These are phyloP conservation scores for Candida sanyaensis DNA, from an alignment of 1,139 yeast genomes.

Conservation along the genomic window DNA sequence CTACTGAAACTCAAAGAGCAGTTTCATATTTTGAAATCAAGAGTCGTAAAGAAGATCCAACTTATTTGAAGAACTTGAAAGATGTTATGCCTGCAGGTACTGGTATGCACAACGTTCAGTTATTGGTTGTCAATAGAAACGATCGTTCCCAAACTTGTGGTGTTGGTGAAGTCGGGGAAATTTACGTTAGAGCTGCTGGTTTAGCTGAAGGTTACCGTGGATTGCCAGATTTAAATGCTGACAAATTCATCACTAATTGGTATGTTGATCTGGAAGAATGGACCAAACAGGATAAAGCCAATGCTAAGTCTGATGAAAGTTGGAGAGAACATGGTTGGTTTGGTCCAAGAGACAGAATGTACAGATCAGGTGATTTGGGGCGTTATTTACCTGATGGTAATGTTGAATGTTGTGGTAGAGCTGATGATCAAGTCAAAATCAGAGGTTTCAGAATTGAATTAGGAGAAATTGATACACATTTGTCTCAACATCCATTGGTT, in stretches of 20 bases:
- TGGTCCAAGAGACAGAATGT: constrained; percentile 93
- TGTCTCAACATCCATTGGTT: constrained; percentile 88
- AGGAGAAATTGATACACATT: constrained; percentile 97
- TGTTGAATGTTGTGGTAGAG: constrained; percentile 98
- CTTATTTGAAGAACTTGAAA: constrained; percentile 79
- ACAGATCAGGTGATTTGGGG: constrained; percentile 97
- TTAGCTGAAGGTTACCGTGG: constrained; percentile 95
- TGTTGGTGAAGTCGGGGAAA: constrained; percentile 98
- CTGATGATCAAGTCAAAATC: constrained; percentile 98
- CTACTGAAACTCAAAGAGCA: constrained; percentile 98
- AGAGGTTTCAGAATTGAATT: constrained; percentile 98
- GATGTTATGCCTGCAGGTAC: constrained; percentile 98
- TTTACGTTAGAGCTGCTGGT: constrained; percentile 97
- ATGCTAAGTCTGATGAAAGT: constrained; percentile 41
- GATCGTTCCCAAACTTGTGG: constrained; percentile 92
- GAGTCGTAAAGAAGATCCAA: constrained; percentile 66
- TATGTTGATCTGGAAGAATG: constrained; percentile 66
- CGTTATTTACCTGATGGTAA: constrained; percentile 96
- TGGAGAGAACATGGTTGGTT: constrained; percentile 85
- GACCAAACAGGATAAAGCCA: constrained; percentile 52
- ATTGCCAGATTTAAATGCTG: constrained; percentile 81
- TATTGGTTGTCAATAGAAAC: constrained; percentile 88
- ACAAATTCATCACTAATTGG: constrained; percentile 92
- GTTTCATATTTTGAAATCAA: constrained; percentile 92
- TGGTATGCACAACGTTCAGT: constrained; percentile 95